phyloP scores from a whole-genome alignment of 2,329 filamentous ascomycete species.

The Cladosporium halotolerans region DNA sequence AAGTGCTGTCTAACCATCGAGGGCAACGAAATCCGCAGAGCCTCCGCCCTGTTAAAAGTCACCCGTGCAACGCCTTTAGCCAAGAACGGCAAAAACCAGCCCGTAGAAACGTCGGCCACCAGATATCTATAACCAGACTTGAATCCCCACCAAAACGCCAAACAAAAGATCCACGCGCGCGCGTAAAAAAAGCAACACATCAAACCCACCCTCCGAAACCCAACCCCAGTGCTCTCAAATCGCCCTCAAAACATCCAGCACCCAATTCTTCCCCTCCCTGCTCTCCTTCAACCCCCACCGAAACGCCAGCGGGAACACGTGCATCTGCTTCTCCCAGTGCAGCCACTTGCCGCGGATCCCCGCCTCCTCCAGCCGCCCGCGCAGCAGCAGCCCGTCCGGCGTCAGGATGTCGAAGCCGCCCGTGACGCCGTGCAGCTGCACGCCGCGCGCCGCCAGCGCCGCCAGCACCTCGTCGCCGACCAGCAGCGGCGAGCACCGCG shows the following conservation, averaged over 20 bases:
- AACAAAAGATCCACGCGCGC: background rate
- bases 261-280: slow-evolving; percentile 41
- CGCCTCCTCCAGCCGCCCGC: slow-evolving; percentile 39
- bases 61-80: too few relatives aligned
- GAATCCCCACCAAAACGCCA: background rate
- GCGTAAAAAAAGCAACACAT: background rate
- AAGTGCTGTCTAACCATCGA: too few relatives aligned
- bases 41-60: too few relatives aligned
- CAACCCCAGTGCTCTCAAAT: background rate
- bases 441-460: slow-evolving; percentile 32
- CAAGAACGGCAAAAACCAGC: background rate
- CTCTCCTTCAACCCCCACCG: slow-evolving; percentile 45
- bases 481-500: slow-evolving; percentile 45
- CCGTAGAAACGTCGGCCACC: background rate
- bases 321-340: slow-evolving; percentile 56
- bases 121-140: too few relatives aligned
- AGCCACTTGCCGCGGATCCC: slow-evolving; percentile 50
- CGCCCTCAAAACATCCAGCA: slow-evolving; percentile 31
- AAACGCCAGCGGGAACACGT: slow-evolving; percentile 51
- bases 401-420: slow-evolving; percentile 49
- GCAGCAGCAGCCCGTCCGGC: slow-evolving; percentile 47
- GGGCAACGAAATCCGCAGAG: too few relatives aligned
- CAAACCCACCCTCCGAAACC: background rate
- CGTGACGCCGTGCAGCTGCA: slow-evolving; percentile 48
- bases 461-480: slow-evolving; percentile 32